Evolutionary conservation across 2,329 filamentous ascomycete genomes (phyloP).

Genomic region (Sarocladium oryzae): DNA sequence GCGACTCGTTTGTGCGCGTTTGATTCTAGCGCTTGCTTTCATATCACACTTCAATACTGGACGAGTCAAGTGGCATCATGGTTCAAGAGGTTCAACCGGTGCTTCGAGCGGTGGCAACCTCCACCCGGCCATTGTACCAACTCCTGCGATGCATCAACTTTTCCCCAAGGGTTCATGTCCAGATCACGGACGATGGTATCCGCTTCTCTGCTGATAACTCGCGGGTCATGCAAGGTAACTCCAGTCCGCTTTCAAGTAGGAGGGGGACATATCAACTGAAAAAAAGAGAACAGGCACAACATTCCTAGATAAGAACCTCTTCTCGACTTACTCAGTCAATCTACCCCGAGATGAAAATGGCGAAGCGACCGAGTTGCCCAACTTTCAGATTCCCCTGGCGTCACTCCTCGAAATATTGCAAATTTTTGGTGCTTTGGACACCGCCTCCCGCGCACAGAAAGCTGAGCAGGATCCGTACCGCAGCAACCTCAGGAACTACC

Average conservation of each 20-base stretch:
- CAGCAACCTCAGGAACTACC: constrained; percentile 55
- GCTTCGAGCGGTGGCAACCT: constrained; percentile 71
- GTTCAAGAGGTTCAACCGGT: constrained; percentile 40
- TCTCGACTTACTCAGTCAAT: constrained; percentile 76
- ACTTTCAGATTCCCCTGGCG: constrained; percentile 80
- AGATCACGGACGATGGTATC: constrained; percentile 79
- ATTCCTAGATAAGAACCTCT: constrained; percentile 83
- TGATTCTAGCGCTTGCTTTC: constrained; percentile 14
- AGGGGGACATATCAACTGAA: neutral
- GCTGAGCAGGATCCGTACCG: constrained; percentile 54
- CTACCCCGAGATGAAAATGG: constrained; percentile 31
- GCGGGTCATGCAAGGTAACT: constrained; percentile 80
- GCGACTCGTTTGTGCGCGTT: constrained; percentile 15
- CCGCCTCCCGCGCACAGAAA: constrained; percentile 50
- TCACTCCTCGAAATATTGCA: constrained; percentile 90
- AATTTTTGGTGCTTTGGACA: constrained; percentile 83
- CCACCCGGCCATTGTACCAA: constrained; percentile 67
- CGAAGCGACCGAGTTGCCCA: constrained; percentile 28
- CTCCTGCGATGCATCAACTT: constrained; percentile 53
- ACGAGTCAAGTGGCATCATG: constrained; percentile 16
- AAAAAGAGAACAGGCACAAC: constrained; percentile 38
- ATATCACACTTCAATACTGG: constrained; percentile 11
- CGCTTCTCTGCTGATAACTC: constrained; percentile 84
- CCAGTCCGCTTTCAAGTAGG: constrained; percentile 4
- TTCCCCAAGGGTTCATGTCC: constrained; percentile 53